Conservation (phyloP, 495 filamentous ascomycete species). For the Aspergillus homomorphus region DNA sequence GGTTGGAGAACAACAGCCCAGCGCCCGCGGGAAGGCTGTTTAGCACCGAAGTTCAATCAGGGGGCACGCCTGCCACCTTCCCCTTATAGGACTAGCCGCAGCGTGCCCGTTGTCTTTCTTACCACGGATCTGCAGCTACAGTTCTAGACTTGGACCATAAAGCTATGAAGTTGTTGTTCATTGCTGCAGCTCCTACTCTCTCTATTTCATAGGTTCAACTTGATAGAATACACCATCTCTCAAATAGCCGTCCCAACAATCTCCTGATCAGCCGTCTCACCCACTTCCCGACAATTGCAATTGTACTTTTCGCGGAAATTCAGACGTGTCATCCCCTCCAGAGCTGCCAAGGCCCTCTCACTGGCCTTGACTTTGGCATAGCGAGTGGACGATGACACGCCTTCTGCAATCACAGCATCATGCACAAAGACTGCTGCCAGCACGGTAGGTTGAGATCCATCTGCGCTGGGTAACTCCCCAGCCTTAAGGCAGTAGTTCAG, state of each 20-base stretch:
- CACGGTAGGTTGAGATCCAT: slow-evolving; percentile 47
- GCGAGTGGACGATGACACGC: slow-evolving; percentile 56
- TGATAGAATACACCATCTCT: slow-evolving; percentile 11
- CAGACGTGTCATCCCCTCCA: slow-evolving; percentile 54
- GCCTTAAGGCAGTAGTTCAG: slow-evolving; percentile 53
- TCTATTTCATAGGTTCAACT: slow-evolving; percentile 22
- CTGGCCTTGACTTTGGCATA: slow-evolving; percentile 74
- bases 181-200: no score
- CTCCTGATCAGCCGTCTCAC: slow-evolving; percentile 15
- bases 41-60: no score
- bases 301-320: slow-evolving; percentile 60
- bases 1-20: background rate
- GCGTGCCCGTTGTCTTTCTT: background rate
- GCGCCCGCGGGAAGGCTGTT: no score
- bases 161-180: no score
- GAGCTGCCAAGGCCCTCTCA: slow-evolving; percentile 55
- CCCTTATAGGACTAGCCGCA: background rate
- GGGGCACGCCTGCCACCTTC: background rate
- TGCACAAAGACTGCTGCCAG: slow-evolving; percentile 80
- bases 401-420: slow-evolving; percentile 59
- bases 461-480: slow-evolving; percentile 42
- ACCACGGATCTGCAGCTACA: background rate
- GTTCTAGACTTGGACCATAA: no score
- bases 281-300: slow-evolving; percentile 56
- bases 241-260: slow-evolving; percentile 40